phyloP scores from a whole-genome alignment of 306 rosid species.

The Macrotyloma uniflorum region DNA sequence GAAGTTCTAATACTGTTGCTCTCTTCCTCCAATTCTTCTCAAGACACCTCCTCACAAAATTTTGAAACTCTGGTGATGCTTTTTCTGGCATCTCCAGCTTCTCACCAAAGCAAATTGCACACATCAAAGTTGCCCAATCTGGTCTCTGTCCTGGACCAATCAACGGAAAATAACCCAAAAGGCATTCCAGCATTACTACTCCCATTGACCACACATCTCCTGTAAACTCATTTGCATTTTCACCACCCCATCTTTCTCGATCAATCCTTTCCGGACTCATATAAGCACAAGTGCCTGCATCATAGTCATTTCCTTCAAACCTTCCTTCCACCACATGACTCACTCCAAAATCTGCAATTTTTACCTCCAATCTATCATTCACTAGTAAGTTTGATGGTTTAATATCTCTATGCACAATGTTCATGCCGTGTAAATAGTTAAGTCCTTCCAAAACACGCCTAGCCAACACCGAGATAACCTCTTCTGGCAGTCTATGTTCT shows the following conservation, averaged over 20 bases:
- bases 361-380: constrained; percentile 56
- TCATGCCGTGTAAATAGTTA: constrained; percentile 54
- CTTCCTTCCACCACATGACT: constrained; percentile 46
- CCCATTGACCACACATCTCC: constrained; percentile 79
- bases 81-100: constrained; percentile 56
- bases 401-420: constrained; percentile 75
- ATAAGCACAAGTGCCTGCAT: constrained; percentile 64
- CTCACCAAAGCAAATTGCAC: constrained; percentile 65
- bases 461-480: constrained; percentile 47
- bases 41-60: constrained; percentile 61
- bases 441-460: constrained; percentile 58
- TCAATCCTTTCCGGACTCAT: constrained; percentile 82
- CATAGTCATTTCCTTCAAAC: constrained; percentile 5
- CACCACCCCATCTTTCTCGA: constrained; percentile 60
- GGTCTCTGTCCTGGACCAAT: constrained; percentile 50
- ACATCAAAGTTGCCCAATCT: constrained; percentile 67
- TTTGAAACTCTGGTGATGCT: constrained; percentile 48
- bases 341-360: constrained; percentile 81
- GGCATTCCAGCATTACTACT: constrained; percentile 59
- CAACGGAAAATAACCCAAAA: constrained; percentile 60
- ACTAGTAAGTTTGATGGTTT: constrained; percentile 71
- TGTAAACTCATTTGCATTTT: constrained; percentile 50
- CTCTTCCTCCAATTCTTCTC: constrained; percentile 81
- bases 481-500: constrained; percentile 47
- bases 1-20: constrained; percentile 63